phyloP scores from a whole-genome alignment of 108 stramenopile genomes.

The Halocafeteria seosinensis region DNA sequence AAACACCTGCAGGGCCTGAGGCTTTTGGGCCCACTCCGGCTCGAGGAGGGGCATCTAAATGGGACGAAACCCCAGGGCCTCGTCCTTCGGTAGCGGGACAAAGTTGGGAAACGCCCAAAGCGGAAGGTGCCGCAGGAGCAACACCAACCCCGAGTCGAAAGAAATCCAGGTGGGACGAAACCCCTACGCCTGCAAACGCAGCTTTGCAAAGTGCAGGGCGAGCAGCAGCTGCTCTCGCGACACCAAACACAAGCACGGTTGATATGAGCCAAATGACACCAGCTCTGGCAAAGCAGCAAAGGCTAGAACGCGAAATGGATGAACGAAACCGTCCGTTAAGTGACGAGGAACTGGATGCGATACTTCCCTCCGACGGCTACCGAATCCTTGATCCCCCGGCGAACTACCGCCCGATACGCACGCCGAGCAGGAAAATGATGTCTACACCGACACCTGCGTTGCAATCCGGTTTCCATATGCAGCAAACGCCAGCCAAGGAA shows the following conservation, averaged over 20 bases:
- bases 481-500: slow-evolving; percentile 69
- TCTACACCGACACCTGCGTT: slow-evolving; percentile 71
- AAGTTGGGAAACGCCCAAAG: slow-evolving; percentile 2
- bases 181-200: slow-evolving; percentile 24
- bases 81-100: neutral
- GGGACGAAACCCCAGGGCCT: neutral
- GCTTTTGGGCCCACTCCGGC: neutral
- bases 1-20: too few species aligned
- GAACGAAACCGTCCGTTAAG: slow-evolving; percentile 82
- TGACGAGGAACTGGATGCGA: slow-evolving; percentile 80
- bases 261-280: slow-evolving; percentile 29
- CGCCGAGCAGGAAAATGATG: slow-evolving; percentile 66
- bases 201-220: slow-evolving; percentile 4
- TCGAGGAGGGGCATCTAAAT: neutral
- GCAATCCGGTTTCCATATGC: slow-evolving; percentile 76
- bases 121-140: slow-evolving; percentile 10
- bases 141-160: slow-evolving; percentile 17
- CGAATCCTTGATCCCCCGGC: slow-evolving; percentile 63
- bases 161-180: slow-evolving; percentile 57
- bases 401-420: slow-evolving; percentile 62
- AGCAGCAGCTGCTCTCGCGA: neutral
- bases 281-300: slow-evolving; percentile 56
- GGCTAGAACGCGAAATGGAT: slow-evolving; percentile 76
- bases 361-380: slow-evolving; percentile 73
- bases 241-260: slow-evolving; percentile 9